A percentile compares a stretch with the other conserved stretches of the same genome.
These are phyloP conservation scores for Xylaria curta DNA, from an alignment of 495 filamentous ascomycete species.

Conservation along the genomic window DNA sequence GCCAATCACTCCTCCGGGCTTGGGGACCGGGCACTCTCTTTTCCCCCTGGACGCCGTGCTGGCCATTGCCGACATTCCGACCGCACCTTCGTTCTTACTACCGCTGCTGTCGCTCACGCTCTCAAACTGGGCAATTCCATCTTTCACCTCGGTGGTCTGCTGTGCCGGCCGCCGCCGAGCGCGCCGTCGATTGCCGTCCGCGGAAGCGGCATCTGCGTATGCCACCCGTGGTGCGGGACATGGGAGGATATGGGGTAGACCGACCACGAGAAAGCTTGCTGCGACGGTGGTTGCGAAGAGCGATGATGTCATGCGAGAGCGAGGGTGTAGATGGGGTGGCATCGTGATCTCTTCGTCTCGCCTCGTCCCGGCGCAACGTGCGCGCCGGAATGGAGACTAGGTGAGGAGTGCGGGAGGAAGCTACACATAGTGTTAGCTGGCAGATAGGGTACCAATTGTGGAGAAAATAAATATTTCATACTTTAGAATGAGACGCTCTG, in stretches of 20 bases:
- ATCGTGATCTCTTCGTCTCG: conserved; percentile 52
- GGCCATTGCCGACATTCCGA: conserved; percentile 22
- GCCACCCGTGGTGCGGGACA: conserved; percentile 84
- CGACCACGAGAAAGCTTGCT: conserved; percentile 90
- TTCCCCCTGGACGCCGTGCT: conserved; percentile 46
- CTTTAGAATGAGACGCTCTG: conserved; percentile 24
- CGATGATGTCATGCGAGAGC: conserved; percentile 86
- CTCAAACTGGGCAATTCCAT: conserved; percentile 47
- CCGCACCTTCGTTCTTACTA: conserved; percentile 2
- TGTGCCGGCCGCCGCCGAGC: conserved; percentile 36
- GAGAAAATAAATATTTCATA: background rate
- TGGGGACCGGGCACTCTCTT: conserved; percentile 79
- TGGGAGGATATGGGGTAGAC: conserved; percentile 87
- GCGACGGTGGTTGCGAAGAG: conserved; percentile 94
- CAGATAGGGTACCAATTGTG: background rate
- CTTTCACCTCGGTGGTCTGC: conserved; percentile 41
- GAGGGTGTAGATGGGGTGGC: conserved; percentile 91
- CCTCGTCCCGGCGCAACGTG: conserved; percentile 23
- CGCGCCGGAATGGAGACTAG: conserved; percentile 21
- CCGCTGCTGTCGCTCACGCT: conserved; percentile 28
- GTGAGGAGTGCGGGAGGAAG: conserved; percentile 1
- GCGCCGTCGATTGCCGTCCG: conserved; percentile 54
- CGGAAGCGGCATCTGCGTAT: conserved; percentile 68
- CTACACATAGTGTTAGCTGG: conserved; percentile 27
- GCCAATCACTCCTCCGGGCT: conserved; percentile 76